Base-by-base conservation (phyloP, 2,329 filamentous ascomycete genomes). In the Neoarthrinium moseri region DNA sequence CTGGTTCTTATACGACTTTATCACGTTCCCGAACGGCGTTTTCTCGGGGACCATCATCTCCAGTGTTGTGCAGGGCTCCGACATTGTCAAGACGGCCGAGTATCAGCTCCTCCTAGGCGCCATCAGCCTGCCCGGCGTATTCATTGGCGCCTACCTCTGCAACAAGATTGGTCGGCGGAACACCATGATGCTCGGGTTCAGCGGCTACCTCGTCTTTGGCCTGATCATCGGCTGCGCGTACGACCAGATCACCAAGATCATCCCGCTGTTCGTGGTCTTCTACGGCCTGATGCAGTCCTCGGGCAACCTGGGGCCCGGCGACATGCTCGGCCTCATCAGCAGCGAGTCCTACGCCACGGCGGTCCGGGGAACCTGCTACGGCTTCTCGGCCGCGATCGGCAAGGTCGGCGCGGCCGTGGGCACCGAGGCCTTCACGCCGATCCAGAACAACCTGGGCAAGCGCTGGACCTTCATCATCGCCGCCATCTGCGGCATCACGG, bases 391-490 rank as follows among this genome's bases (percentile, higher is more conserved):
- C 1, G 75, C 73, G 0, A 53, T 78, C 24, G 74, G 75, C 2
- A 78, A 78, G 49, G 66, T 72, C 0, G 75, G 75, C 1, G 75
- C 74, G 1, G 75, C 75, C 0, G 53, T 79, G 4, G 75, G 75
- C 0, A 78, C 73, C 2, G 67, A 78, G 45, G 74, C 70, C 0
- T 77, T 78, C 41, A 73, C 66, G 4, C 73, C 72, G 0, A 74
- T 76, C 22, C 63, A 74, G 43, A 59, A 56, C 5, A 57, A 69
- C 30, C 59, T 76, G 1, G 73, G 73, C 0, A 72, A 75, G 53
- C 64, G 63, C 26, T 76, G 71, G 71, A 77, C 73, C 0, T 77
- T 77, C 39, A 75, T 78, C 48, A 70, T 77, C 41, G 74, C 73
- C 7, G 74, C 74, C 2, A 74, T 77, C 24, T 74, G 70, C 42